Evolutionary conservation across 768 basidiomycete genomes (phyloP).

Genomic region (Sarcodon aspratus): DNA sequence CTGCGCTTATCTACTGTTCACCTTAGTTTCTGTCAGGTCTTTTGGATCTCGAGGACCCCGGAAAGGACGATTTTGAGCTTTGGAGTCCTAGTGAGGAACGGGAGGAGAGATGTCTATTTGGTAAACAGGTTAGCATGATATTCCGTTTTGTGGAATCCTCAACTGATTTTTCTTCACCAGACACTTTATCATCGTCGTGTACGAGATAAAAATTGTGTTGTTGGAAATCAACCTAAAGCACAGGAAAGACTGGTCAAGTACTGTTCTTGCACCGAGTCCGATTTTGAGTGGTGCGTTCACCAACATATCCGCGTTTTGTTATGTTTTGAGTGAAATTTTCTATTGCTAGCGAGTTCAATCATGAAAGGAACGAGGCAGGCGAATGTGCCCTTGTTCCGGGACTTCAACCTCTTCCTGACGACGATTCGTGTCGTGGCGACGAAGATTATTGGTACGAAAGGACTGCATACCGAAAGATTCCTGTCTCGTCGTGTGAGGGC

Average conservation of each 20-base stretch:
- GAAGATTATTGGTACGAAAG: conserved; percentile 90
- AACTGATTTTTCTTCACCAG: conserved; percentile 23
- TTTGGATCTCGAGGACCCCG: conserved; percentile 58
- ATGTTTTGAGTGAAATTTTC: neutral
- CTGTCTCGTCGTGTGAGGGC: conserved; percentile 78
- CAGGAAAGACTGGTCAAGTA: conserved; percentile 44
- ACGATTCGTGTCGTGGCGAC: conserved; percentile 48
- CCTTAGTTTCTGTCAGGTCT: conserved; percentile 35
- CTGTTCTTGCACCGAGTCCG: conserved; percentile 60
- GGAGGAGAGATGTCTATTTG: conserved; percentile 84
- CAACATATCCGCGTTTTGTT: neutral
- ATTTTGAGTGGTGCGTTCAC: conserved; percentile 85
- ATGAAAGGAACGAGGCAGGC: conserved; percentile 54
- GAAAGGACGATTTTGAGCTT: conserved; percentile 87
- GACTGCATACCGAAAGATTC: conserved; percentile 84
- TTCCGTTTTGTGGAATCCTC: too few species aligned
- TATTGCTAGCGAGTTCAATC: conserved; percentile 78
- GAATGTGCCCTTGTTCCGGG: conserved; percentile 73
- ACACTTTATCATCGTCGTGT: conserved; percentile 86
- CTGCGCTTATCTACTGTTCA: conserved; percentile 3
- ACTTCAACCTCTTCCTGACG: conserved; percentile 46
- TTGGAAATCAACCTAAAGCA: conserved; percentile 58
- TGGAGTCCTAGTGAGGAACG: conserved; percentile 93
- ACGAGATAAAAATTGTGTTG: conserved; percentile 70
- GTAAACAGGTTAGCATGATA: conserved; percentile 53